phyloP scores from a whole-genome alignment of 306 rosid genomes.

The Dryas alaskensis region DNA sequence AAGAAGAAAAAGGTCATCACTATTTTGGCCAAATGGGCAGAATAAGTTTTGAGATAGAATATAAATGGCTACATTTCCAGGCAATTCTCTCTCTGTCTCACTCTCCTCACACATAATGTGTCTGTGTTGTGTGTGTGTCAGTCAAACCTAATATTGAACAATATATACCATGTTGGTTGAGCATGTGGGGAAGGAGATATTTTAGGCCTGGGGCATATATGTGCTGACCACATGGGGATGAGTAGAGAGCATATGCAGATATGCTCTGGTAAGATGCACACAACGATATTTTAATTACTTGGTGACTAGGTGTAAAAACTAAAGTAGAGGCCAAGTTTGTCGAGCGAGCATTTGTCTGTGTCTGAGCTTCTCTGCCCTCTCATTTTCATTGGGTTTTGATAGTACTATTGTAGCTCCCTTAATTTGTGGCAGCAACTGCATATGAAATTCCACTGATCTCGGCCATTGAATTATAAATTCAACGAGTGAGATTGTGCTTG shows the following conservation, averaged over 20 bases:
- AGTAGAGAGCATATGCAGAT: slow-evolving; percentile 13
- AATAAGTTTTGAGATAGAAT: too few species aligned
- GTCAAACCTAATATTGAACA: slow-evolving; percentile 3
- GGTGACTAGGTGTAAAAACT: neutral
- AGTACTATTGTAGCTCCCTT: neutral
- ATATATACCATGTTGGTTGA: slow-evolving; percentile 9
- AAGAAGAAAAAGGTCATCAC: neutral
- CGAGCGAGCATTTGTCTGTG: neutral
- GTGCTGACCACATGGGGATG: slow-evolving; percentile 42
- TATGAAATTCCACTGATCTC: neutral
- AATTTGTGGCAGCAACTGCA: slow-evolving; percentile 12
- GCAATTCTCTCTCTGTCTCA: neutral
- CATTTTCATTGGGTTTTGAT: slow-evolving; percentile 17
- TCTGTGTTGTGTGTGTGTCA: neutral
- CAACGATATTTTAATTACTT: slow-evolving; percentile 1
- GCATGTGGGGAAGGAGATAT: slow-evolving; percentile 49
- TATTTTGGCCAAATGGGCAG: neutral
- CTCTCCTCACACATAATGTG: neutral
- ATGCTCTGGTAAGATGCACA: slow-evolving; percentile 18
- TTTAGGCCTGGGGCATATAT: slow-evolving; percentile 4
- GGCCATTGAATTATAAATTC: neutral
- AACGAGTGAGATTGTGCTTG: neutral
- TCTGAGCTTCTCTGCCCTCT: slow-evolving; percentile 23
- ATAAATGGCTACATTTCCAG: slow-evolving; percentile 1
- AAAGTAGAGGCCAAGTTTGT: slow-evolving; percentile 2